Evolutionary conservation across 139 green algal genomes (phyloP).

Genomic region (Nannochloris sp.): DNA sequence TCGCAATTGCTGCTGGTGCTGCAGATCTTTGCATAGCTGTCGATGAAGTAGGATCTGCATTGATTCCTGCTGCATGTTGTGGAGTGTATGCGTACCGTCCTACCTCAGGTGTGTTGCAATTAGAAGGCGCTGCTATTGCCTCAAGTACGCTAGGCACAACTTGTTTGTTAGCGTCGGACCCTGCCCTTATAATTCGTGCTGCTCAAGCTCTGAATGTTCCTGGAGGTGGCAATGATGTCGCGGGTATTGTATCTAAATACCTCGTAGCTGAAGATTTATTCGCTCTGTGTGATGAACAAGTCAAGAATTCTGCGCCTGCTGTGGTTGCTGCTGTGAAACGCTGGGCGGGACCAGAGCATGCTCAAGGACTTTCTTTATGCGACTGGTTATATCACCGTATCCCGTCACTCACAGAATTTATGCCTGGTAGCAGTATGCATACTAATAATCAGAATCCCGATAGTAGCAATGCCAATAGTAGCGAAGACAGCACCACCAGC

Average conservation of each 20-base stretch:
- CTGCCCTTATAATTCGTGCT: conserved; percentile 1
- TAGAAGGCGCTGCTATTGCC: conserved; percentile 1
- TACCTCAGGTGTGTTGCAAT: conserved; percentile 14
- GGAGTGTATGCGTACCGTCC: conserved; percentile 17
- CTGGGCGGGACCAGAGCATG: conserved; percentile 30
- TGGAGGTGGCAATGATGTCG: neutral
- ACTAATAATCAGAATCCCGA: neutral
- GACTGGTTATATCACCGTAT: conserved; percentile 25
- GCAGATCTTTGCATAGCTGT: conserved; percentile 11
- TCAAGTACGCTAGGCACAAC: conserved; percentile 5
- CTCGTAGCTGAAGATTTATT: conserved; percentile 33
- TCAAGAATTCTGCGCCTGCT: conserved; percentile 4
- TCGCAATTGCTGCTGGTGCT: conserved; percentile 4
- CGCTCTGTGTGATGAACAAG: neutral
- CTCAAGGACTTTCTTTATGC: conserved; percentile 22
- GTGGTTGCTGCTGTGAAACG: conserved; percentile 24
- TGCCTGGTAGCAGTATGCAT: too few relatives aligned
- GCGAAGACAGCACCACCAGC: neutral
- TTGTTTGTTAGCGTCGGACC: conserved; percentile 5
- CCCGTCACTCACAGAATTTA: conserved; percentile 2
- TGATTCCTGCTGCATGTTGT: conserved; percentile 11
- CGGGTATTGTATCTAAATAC: conserved; percentile 11
- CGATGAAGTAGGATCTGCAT: conserved; percentile 17
- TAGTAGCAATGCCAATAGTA: neutral
- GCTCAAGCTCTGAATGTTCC: conserved; percentile 23